Percentiles rank a stretch among this genome's conserved stretches.
Conservation (phyloP, 768 basidiomycete species). For the Vararia minispora region DNA sequence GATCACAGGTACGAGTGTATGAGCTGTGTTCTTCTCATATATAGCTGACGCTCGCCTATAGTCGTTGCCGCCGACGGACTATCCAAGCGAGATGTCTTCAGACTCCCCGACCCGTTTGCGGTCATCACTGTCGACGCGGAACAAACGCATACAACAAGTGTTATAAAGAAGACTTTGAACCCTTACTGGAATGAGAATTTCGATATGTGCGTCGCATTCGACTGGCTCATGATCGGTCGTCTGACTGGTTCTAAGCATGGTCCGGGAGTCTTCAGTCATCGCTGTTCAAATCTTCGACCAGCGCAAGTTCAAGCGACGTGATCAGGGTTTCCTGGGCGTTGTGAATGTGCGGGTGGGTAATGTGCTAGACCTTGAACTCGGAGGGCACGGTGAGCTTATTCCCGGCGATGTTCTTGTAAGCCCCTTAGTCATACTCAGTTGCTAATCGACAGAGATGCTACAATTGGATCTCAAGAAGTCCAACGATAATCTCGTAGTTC, state of each 20-base stretch:
- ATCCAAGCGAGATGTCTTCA: conserved; percentile 90
- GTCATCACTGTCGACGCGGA: conserved; percentile 98
- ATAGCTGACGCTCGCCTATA: conserved; percentile 22
- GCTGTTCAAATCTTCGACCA: conserved; percentile 99
- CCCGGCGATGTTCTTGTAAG: not conserved
- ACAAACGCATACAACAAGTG: conserved; percentile 93
- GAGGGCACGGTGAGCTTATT: conserved; percentile 72
- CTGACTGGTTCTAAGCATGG: conserved; percentile 43
- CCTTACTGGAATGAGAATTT: conserved; percentile 99
- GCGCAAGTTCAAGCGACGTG: conserved; percentile 96
- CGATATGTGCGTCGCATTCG: conserved; percentile 61
- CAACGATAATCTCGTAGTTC: conserved; percentile 96
- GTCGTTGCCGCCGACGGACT: conserved; percentile 94
- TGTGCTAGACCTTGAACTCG: conserved; percentile 83
- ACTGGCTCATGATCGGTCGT: conserved; percentile 1
- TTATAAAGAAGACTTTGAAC: conserved; percentile 92
- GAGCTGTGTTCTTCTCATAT: not conserved
- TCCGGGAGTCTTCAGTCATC: conserved; percentile 96
- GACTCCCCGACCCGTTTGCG: conserved; percentile 95
- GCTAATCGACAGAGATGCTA: conserved; percentile 64
- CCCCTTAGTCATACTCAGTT: not conserved
- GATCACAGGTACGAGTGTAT: conserved; percentile 49
- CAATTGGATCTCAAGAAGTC: conserved; percentile 96
- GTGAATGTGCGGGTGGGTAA: conserved; percentile 91
- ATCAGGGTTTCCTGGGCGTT: conserved; percentile 97